A percentile compares a stretch with the other conserved stretches of the same genome.
phyloP scores from a whole-genome alignment of 495 filamentous ascomycete genomes.

The Hyaloscypha variabilis region DNA sequence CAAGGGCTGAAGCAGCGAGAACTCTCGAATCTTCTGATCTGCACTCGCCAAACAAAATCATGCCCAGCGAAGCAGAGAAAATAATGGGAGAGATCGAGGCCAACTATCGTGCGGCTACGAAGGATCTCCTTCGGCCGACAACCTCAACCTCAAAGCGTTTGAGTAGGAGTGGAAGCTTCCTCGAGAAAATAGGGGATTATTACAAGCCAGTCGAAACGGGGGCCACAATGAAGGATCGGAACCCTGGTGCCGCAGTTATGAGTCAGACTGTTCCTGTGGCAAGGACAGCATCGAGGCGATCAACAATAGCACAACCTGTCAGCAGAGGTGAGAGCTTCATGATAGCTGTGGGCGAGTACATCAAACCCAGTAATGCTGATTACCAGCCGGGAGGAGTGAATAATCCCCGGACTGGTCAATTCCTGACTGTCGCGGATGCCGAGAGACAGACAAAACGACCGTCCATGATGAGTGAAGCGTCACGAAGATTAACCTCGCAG shows the following conservation, averaged over 20 bases:
- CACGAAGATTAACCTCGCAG: not conserved
- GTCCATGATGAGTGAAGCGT: not conserved
- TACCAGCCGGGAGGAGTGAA: not conserved
- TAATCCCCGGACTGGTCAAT: not conserved
- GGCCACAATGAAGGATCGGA: not conserved
- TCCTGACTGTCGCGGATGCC: not conserved
- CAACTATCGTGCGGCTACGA: not conserved
- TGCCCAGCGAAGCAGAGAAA: not conserved
- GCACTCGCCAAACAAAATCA: not conserved
- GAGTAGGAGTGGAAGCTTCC: not conserved
- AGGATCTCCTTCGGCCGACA: not conserved
- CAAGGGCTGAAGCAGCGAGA: not conserved
- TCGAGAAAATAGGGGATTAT: slow-evolving; percentile 3
- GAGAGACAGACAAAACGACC: not conserved
- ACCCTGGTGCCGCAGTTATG: not conserved
- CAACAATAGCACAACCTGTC: not conserved
- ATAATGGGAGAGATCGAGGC: not conserved
- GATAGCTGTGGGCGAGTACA: not conserved
- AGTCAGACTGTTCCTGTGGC: not conserved
- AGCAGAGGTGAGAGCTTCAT: slow-evolving; percentile 2
- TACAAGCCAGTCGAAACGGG: not conserved
- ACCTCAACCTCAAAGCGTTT: not conserved
- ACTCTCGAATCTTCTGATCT: not conserved
- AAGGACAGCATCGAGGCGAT: not conserved
- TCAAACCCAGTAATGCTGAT: slow-evolving; percentile 1